Evolutionary conservation across 2,329 filamentous ascomycete genomes (phyloP).

Genomic region (Arthroderma sp.): DNA sequence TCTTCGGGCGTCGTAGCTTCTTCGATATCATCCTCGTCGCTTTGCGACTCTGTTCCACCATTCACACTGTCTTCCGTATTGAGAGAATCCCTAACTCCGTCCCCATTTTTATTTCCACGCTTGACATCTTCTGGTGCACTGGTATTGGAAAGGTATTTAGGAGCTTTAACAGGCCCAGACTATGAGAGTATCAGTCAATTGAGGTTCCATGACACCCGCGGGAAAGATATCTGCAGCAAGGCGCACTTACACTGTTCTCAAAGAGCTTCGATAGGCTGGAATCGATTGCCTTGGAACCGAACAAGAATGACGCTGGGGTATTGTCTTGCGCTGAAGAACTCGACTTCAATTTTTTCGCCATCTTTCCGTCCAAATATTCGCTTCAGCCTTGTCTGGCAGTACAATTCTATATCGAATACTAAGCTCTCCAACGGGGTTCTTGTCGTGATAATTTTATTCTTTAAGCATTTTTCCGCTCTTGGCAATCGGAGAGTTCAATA

Average conservation of each 20-base stretch:
- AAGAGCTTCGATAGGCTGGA: constrained; percentile 58
- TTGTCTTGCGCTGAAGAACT: too few species aligned
- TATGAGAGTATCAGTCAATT: constrained; percentile 8
- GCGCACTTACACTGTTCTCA: constrained; percentile 52
- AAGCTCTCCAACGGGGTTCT: too few species aligned
- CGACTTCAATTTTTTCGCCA: too few species aligned
- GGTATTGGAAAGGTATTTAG: constrained; percentile 10
- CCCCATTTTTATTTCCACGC: constrained; percentile 19
- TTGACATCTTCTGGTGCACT: constrained; percentile 7
- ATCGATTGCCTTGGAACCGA: constrained; percentile 46
- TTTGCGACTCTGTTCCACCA: constrained; percentile 32
- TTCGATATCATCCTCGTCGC: constrained; percentile 40
- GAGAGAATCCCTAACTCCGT: constrained; percentile 18
- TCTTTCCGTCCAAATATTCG: too few species aligned
- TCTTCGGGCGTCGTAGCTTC: constrained; percentile 21
- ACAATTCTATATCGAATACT: too few species aligned
- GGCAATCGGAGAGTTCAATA: too few species aligned
- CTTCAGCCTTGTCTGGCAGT: too few species aligned
- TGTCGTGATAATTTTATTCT: too few species aligned
- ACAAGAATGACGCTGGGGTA: too few species aligned
- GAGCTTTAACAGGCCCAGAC: constrained; percentile 30
- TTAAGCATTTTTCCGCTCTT: too few species aligned
- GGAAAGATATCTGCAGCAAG: not conserved
- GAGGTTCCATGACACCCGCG: not conserved
- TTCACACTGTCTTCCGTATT: constrained; percentile 18